Evolutionary conservation across 176 grass and related monocot genomes (phyloP).

Genomic region (Carex pumila): DNA sequence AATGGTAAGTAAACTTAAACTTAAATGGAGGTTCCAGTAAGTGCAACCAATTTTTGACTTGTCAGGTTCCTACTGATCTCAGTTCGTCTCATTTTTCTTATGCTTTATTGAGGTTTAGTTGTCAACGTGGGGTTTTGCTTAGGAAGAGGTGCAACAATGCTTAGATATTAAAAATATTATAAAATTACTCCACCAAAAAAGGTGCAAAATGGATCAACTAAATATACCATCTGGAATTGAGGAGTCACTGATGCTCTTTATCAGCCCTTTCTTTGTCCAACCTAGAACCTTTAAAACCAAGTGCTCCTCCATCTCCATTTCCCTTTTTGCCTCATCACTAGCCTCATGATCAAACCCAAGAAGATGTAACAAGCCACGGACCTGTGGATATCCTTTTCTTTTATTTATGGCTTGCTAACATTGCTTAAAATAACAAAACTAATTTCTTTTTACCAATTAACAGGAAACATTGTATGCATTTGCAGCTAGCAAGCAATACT

Average conservation of each 20-base stretch:
- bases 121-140: neutral
- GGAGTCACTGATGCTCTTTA: conserved; percentile 34
- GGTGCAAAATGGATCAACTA: conserved; percentile 15
- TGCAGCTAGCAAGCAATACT: neutral
- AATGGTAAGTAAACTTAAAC: neutral
- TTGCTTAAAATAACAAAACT: neutral
- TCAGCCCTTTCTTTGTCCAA: conserved; percentile 66
- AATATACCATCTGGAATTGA: conserved; percentile 51
- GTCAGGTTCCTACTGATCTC: neutral
- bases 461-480: neutral
- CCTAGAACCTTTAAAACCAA: conserved; percentile 76
- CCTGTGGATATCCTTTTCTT: conserved; percentile 26
- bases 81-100: neutral
- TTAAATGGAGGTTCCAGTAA: neutral
- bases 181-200: conserved; percentile 16
- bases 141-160: neutral
- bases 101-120: neutral
- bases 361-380: conserved; percentile 78
- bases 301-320: conserved; percentile 77
- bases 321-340: conserved; percentile 57
- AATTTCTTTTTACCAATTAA: neutral
- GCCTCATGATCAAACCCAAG: conserved; percentile 70
- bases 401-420: neutral
- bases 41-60: neutral
- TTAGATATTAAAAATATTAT: conserved; percentile 14